Evolutionary conservation across 352 stramenopile genomes (phyloP).

Genomic region (Globisporangium parvum): DNA sequence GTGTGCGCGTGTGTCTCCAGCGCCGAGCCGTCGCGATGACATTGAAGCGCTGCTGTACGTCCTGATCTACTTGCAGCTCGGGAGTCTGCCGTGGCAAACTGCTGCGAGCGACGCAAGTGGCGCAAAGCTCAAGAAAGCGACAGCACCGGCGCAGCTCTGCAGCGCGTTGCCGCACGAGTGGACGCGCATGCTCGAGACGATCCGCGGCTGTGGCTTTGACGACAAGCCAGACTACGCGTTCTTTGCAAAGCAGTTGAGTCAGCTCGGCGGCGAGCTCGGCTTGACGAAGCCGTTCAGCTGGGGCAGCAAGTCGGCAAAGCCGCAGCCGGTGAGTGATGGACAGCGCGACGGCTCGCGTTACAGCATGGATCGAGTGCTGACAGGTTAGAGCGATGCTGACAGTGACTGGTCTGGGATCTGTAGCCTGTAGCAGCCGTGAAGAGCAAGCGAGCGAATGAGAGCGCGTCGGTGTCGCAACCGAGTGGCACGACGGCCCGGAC

Average conservation of each 20-base stretch:
- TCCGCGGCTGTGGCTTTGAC: conserved; percentile 58
- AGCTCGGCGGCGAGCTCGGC: conserved; percentile 36
- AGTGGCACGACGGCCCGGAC: not conserved
- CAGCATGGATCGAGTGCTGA: no score
- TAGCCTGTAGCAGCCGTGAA: no score
- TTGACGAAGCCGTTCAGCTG: conserved; percentile 37
- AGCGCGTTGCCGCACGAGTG: conserved; percentile 41
- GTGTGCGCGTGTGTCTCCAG: conserved; percentile 20
- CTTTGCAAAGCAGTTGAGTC: conserved; percentile 43
- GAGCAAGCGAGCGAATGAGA: not conserved
- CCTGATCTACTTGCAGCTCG: conserved; percentile 83
- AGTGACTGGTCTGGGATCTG: not conserved
- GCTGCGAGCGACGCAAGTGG: conserved; percentile 58
- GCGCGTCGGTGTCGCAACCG: not conserved
- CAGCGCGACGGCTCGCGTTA: no score
- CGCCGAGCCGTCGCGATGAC: conserved; percentile 85
- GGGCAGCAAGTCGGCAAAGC: conserved; percentile 17
- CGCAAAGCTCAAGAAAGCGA: conserved; percentile 63
- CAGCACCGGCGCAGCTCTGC: conserved; percentile 51
- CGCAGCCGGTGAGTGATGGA: not conserved
- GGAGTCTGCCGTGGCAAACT: conserved; percentile 62
- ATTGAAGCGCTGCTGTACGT: conserved; percentile 90
- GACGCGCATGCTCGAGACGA: conserved; percentile 47
- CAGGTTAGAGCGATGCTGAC: no score
- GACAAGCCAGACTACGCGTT: conserved; percentile 76